Percentiles rank a stretch among this genome's conserved stretches.
These are phyloP conservation scores for Imleria badia DNA, from an alignment of 768 basidiomycete species.

Conservation along the genomic window DNA sequence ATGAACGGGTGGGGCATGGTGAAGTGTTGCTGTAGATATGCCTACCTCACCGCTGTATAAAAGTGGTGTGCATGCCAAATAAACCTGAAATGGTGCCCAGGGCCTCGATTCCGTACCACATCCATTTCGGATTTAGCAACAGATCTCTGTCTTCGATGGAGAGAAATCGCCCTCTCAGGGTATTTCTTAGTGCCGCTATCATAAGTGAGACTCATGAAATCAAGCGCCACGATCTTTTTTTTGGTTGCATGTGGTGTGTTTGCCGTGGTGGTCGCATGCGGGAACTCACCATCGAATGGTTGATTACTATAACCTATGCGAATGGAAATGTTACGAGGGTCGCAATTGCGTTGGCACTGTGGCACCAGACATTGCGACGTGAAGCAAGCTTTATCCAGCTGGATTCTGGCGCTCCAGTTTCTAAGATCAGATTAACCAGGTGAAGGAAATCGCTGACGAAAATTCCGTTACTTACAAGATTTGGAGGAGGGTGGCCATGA, in stretches of 20 bases:
- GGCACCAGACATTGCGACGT: not conserved
- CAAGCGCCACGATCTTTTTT: conserved; percentile 9
- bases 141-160: conserved; percentile 3
- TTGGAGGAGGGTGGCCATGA: not conserved
- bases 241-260: not conserved
- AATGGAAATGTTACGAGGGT: not conserved
- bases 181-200: conserved; percentile 6
- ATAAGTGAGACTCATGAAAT: conserved; percentile 7
- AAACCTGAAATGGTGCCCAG: conserved; percentile 7
- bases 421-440: not conserved
- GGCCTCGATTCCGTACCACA: not conserved
- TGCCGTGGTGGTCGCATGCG: not conserved
- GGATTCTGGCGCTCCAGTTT: not conserved
- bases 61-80: not conserved
- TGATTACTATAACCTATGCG: not conserved
- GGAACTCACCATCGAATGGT: not conserved
- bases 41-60: conserved; percentile 9
- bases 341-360: not conserved
- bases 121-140: conserved; percentile 2
- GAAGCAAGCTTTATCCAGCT: not conserved
- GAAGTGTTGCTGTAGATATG: not conserved
- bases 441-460: not conserved
- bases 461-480: conserved; percentile 1
- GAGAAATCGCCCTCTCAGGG: conserved; percentile 1
- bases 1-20: conserved; percentile 34